phyloP scores from a whole-genome alignment of 1,284 basidiomycete species.

The Ustilago tritici region DNA sequence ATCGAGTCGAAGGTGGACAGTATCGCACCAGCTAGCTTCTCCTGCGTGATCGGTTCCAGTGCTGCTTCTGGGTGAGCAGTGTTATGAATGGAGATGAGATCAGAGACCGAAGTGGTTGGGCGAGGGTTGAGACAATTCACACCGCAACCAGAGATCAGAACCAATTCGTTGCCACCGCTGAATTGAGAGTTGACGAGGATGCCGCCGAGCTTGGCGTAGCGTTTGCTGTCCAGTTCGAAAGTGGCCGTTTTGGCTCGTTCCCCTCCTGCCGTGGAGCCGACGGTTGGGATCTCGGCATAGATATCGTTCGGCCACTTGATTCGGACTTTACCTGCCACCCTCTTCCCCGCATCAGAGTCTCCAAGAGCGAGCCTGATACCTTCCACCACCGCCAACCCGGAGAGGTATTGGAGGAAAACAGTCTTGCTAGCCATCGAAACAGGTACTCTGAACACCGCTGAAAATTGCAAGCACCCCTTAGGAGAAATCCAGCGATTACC shows the following conservation, averaged over 20 bases:
- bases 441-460: constrained; percentile 78
- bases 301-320: constrained; percentile 99
- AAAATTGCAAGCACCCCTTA: constrained; percentile 87
- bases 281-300: constrained; percentile 77
- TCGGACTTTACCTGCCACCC: constrained; percentile 74
- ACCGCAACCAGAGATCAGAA: constrained; percentile 86
- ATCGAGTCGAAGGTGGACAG: constrained; percentile 82
- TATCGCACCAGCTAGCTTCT: constrained; percentile 82
- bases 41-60: constrained; percentile 75
- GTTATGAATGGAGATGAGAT: constrained; percentile 73
- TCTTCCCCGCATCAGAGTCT: constrained; percentile 71
- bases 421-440: constrained; percentile 77
- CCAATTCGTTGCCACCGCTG: constrained; percentile 76
- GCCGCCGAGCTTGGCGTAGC: constrained; percentile 72
- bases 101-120: constrained; percentile 84
- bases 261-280: constrained; percentile 70
- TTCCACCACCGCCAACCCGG: constrained; percentile 87
- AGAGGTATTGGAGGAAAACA: constrained; percentile 96
- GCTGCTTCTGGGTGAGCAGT: constrained; percentile 74
- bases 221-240: constrained; percentile 50
- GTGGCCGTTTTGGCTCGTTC: constrained; percentile 71
- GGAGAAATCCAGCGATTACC: constrained; percentile 94
- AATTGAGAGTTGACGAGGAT: constrained; percentile 92
- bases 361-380: constrained; percentile 75
- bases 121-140: constrained; percentile 86